Evolutionary conservation across 495 filamentous ascomycete genomes (phyloP).

Genomic region (Xylaria telfairii): DNA sequence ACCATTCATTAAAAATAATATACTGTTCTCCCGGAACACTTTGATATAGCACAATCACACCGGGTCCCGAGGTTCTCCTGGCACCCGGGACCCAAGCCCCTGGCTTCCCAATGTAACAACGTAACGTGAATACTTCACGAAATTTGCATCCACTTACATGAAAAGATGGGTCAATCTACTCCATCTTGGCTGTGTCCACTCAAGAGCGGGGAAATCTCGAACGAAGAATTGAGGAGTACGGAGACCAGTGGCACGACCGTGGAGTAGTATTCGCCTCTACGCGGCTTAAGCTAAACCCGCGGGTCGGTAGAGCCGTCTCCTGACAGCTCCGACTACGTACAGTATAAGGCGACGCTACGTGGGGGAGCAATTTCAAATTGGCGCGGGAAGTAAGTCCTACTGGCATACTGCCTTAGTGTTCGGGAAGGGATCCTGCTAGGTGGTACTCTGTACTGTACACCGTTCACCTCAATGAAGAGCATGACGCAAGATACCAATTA

Average conservation of each 20-base stretch:
- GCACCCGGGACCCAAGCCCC: not conserved
- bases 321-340: constrained; percentile 7
- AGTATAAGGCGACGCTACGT: constrained; percentile 7
- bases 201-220: constrained; percentile 4
- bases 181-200: not conserved
- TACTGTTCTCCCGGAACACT: not conserved
- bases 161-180: constrained; percentile 18
- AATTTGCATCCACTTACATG: constrained; percentile 7
- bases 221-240: not conserved
- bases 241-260: not conserved
- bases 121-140: constrained; percentile 2
- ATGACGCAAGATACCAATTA: constrained; percentile 17
- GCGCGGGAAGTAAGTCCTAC: not conserved
- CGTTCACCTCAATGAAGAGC: constrained; percentile 10
- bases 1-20: not conserved
- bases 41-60: not conserved
- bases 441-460: too few relatives aligned
- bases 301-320: not conserved
- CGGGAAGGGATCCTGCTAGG: not conserved
- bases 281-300: not conserved
- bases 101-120: not conserved
- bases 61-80: not conserved
- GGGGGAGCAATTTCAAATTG: constrained; percentile 9
- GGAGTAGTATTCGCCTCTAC: not conserved
- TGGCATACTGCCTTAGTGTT: constrained; percentile 17